phyloP scores from a whole-genome alignment of 768 basidiomycete species.

The Macrolepiota fuliginosa region DNA sequence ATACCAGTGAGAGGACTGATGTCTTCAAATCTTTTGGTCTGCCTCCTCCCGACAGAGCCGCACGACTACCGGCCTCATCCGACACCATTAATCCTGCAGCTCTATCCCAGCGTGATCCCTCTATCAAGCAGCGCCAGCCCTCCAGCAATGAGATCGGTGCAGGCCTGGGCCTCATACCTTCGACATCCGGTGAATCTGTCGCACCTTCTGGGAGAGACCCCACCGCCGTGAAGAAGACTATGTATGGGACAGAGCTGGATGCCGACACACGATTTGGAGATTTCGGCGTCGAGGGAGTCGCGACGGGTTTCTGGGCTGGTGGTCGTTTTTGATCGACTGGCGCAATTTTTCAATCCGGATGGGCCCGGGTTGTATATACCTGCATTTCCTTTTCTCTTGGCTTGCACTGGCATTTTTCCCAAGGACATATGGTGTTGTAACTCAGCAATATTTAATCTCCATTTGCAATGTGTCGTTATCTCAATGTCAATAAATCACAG shows the following conservation, averaged over 20 bases:
- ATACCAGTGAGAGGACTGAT: constrained; percentile 37
- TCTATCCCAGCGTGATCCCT: constrained; percentile 25
- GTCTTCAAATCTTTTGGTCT: constrained; percentile 46
- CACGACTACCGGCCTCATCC: constrained; percentile 7
- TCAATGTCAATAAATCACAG: background rate
- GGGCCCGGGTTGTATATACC: constrained; percentile 3
- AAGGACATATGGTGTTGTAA: constrained; percentile 11
- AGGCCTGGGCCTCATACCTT: constrained; percentile 38
- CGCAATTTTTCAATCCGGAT: constrained; percentile 7
- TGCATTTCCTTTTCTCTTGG: background rate
- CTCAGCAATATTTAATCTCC: constrained; percentile 2
- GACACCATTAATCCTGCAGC: constrained; percentile 36
- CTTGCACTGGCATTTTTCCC: background rate
- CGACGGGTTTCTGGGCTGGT: constrained; percentile 67
- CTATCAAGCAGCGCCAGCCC: constrained; percentile 24
- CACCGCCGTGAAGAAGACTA: constrained; percentile 59
- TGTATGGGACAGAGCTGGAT: constrained; percentile 86
- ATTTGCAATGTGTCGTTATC: background rate
- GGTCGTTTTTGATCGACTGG: constrained; percentile 34
- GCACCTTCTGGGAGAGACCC: constrained; percentile 22
- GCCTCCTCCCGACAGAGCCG: constrained; percentile 34
- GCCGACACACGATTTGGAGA: constrained; percentile 82
- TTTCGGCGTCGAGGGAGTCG: constrained; percentile 77
- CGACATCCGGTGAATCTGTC: constrained; percentile 20
- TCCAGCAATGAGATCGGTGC: constrained; percentile 48